Base-by-base conservation (phyloP, 2,329 filamentous ascomycete genomes). In the Grosmannia huntii region DNA sequence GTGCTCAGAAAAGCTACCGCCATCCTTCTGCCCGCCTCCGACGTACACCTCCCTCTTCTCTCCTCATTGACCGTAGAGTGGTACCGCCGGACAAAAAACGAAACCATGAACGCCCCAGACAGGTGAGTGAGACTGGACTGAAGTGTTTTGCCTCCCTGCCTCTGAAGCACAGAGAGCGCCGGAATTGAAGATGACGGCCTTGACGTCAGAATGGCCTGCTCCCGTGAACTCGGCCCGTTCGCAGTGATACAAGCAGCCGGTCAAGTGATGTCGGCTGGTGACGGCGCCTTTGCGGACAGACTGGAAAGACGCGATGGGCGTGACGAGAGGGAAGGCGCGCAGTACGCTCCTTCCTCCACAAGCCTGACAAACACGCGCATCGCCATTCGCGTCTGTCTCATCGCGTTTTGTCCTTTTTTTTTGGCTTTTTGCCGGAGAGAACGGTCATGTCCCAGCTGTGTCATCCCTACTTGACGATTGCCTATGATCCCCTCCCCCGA, bases 81-180 rank as follows among this genome's bases (percentile, higher is more conserved):
- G 9, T 2, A 33, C 11, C 49, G n/a, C 6, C 21, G 19, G 16
- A 51, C 12, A 11, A 5, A 11, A 2, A 19, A 2, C 27, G 41
- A 16, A 55, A 75, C 64, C 31, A 81, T 81, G 78, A 81, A 81
- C 71, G 78, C 78, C 14, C 78, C 78, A 21, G 78, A 81, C 66
- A 72, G 78, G 78, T 81, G 63, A 69, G 77, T 71, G 46, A 56
- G 25, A 19, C 25, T 49, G 46, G 21, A 5, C 11, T 57, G 59
- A 54, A 56, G 57, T 48, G 27, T 10, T 48, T 38, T 23, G 50
- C 50, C 27, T n/a, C 27, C 19, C 50, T 27, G 50, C 27, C 28
- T 52, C 14, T 19, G 12, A 19, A 19, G 38, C 12, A 19, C 12
- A 19, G 14, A 41, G 38, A 16, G 19, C 38, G 19, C 12, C 38